A percentile compares a stretch with the other conserved stretches of the same genome.
Evolutionary conservation across 2,329 filamentous ascomycete genomes (phyloP).

Genomic region (Coniosporium tulheliwenetii): DNA sequence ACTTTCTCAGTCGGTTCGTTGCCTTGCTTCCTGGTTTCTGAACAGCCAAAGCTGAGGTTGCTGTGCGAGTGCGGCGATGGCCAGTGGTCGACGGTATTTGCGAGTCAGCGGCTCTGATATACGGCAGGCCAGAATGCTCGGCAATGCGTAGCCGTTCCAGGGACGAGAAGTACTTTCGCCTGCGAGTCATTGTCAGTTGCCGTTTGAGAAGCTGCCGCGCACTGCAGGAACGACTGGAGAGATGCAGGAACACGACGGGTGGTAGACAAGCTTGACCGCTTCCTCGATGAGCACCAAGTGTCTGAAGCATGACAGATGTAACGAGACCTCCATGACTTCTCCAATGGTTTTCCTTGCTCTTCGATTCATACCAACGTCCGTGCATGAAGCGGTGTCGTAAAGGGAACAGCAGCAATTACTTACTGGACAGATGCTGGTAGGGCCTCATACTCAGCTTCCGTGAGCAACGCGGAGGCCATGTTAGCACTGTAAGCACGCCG

Average conservation of each 20-base stretch:
- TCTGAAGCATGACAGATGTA: not conserved
- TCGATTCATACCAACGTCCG: not conserved
- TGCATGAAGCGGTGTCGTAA: not conserved
- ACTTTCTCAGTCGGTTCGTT: conserved; percentile 3
- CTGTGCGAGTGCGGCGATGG: conserved; percentile 14
- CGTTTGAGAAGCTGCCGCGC: not conserved
- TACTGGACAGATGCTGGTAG: conserved; percentile 28
- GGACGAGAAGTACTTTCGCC: conserved; percentile 55
- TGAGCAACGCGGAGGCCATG: conserved; percentile 7
- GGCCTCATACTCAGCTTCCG: conserved; percentile 23
- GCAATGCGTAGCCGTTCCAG: conserved; percentile 54
- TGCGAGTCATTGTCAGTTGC: conserved; percentile 12
- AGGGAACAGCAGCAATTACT: conserved; percentile 8
- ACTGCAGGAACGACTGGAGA: not conserved
- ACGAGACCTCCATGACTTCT: not conserved
- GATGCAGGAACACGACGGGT: conserved; percentile 10
- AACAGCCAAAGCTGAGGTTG: conserved; percentile 2
- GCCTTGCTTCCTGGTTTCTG: conserved; percentile 1
- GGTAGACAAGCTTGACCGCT: not conserved
- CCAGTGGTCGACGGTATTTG: conserved; percentile 11
- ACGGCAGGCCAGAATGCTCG: conserved; percentile 26
- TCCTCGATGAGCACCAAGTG: not conserved
- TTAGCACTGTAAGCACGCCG: not conserved
- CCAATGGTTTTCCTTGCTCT: not conserved
- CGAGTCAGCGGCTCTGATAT: conserved; percentile 12